Base-by-base conservation (phyloP, 768 basidiomycete species). In the Arthromyces matolae region DNA sequence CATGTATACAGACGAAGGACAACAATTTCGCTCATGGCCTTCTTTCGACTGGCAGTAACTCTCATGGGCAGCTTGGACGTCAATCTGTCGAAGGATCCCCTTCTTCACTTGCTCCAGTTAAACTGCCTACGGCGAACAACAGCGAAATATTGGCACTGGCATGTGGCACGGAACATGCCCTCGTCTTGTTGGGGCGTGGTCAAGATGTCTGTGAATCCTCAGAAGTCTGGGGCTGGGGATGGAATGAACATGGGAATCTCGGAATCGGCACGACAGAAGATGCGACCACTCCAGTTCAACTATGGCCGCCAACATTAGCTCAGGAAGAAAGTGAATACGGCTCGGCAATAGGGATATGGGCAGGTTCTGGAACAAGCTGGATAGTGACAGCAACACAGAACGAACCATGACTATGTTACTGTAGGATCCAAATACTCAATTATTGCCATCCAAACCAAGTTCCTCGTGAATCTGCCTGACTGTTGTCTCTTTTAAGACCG, bases 241-340 rank as follows among this genome's bases (percentile, higher is more conserved):
- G 95, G 94, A 98, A 97, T 64, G 95, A 98, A 64, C 95, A 97
- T 61, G 95, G 95, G 6, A 98, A 96, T 64, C 71, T 97, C 22
- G 93, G 89, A 0, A 59, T 80, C 19, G 85, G 83, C 0, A 70
- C 74, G 28, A 79, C 78, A 4, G 67, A 72, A 3, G 84, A 93
- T 56, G 64, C 78, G 8, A 51, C 57, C 6, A 22, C 60, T 13
- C 84, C 86, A 13, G 61, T 68, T 9, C 77, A 66, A 52, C 59
- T 89, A 9, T 85, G 85, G 81, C 76, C 80, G 5, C 50, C 42
- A 33, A 33, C 39, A 20, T 31, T 39, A 18, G 23, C 8, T 10
- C 5, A 42, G 19, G 25, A 28, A 12, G 45, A 34, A 19, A 43
- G 49, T 6, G 47, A 35, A 16, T 9, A 22, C 39, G 42, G 47